phyloP scores from a whole-genome alignment of 1,139 yeast species.

The Blastobotrys elegans region DNA sequence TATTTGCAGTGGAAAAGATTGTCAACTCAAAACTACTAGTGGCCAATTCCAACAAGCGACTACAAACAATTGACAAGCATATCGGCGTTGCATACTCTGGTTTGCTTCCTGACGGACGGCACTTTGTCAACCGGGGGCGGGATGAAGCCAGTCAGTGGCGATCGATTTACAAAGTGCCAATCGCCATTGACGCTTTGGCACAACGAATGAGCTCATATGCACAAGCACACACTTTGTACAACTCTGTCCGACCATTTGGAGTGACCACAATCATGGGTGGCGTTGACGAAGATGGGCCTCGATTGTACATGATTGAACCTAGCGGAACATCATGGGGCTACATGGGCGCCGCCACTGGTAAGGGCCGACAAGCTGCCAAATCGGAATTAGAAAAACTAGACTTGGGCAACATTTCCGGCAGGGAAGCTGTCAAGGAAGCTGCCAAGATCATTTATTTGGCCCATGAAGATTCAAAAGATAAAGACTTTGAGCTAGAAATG shows the following conservation, averaged over 20 bases:
- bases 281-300: conserved; percentile 72
- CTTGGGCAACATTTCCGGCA: conserved; percentile 59
- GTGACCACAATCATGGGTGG: conserved; percentile 91
- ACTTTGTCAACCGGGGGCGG: conserved; percentile 85
- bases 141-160: conserved; percentile 85
- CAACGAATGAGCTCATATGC: conserved; percentile 88
- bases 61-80: conserved; percentile 90
- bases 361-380: conserved; percentile 95
- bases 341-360: conserved; percentile 95
- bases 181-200: conserved; percentile 76
- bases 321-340: conserved; percentile 98
- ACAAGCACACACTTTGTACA: conserved; percentile 92
- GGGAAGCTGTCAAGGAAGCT: conserved; percentile 86
- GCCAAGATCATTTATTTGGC: conserved; percentile 90
- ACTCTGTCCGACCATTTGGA: conserved; percentile 97
- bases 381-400: conserved; percentile 91
- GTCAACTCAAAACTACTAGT: conserved; percentile 81
- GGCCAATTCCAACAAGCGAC: conserved; percentile 82
- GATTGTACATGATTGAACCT: conserved; percentile 95
- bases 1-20: conserved; percentile 93
- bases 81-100: conserved; percentile 92
- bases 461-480: conserved; percentile 96
- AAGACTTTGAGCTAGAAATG: conserved; percentile 91
- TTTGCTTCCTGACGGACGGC: conserved; percentile 93
- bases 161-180: conserved; percentile 67